A percentile compares a stretch with the other conserved stretches of the same genome.
These are phyloP conservation scores for Penicillium hesseltinei DNA, from an alignment of 2,329 filamentous ascomycete species.

Conservation along the genomic window DNA sequence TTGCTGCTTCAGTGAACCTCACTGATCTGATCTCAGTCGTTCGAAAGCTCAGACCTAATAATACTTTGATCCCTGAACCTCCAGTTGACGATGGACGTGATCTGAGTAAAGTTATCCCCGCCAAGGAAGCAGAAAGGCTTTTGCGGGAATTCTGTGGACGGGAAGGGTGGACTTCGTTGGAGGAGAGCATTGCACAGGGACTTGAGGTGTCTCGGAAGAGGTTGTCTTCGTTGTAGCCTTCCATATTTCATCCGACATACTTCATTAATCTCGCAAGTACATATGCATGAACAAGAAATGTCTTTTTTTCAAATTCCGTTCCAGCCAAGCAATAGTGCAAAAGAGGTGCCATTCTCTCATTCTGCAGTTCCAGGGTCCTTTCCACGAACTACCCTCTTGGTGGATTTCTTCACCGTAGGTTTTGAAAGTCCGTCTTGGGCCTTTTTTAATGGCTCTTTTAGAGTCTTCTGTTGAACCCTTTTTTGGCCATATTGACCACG, in stretches of 20 bases:
- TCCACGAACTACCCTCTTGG: neutral
- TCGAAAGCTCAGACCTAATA: conserved; percentile 39
- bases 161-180: conserved; percentile 30
- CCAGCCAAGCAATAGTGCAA: neutral
- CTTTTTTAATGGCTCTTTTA: neutral
- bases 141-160: conserved; percentile 29
- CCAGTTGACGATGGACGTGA: conserved; percentile 24
- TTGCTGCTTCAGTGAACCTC: conserved; percentile 3
- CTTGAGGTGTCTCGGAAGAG: neutral
- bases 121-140: conserved; percentile 28
- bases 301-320: no score
- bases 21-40: conserved; percentile 21
- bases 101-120: conserved; percentile 23
- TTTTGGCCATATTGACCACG: neutral
- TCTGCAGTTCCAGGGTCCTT: no score
- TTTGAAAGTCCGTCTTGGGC: fast-evolving
- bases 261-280: no score
- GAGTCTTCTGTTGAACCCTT: no score
- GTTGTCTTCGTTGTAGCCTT: neutral
- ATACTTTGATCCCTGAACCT: conserved; percentile 35
- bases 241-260: neutral
- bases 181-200: conserved; percentile 19
- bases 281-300: neutral
- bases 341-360: neutral
- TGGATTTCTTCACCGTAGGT: neutral